These are phyloP conservation scores for Phaeotremella fagi DNA, from an alignment of 768 basidiomycete genomes.

Conservation along the genomic window DNA sequence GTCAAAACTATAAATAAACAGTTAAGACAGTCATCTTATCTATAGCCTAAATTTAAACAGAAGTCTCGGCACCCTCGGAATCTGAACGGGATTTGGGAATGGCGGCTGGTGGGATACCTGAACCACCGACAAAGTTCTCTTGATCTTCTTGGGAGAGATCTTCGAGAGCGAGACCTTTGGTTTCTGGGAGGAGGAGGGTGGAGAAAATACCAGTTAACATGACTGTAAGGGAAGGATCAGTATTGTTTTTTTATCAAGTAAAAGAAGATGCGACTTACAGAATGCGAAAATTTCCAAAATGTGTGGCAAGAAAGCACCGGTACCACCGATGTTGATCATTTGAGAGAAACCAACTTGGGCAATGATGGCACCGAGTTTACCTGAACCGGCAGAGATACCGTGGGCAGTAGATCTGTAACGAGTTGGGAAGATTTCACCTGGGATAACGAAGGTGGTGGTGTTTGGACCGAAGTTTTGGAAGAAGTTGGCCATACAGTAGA, in stretches of 20 bases:
- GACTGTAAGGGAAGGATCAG: slow-evolving; percentile 23
- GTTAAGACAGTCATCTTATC: too few relatives aligned
- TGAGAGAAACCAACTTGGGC: slow-evolving; percentile 50
- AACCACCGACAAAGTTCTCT: slow-evolving; percentile 22
- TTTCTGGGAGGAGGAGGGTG: slow-evolving; percentile 48
- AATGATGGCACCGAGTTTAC: slow-evolving; percentile 50
- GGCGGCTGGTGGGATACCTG: neutral
- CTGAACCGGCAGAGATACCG: slow-evolving; percentile 47
- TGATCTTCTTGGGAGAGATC: slow-evolving; percentile 38
- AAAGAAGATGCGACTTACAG: too few relatives aligned
- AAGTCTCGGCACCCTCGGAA: neutral
- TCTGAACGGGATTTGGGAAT: too few relatives aligned
- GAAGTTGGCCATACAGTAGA: slow-evolving; percentile 50
- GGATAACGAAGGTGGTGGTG: slow-evolving; percentile 47
- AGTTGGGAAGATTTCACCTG: slow-evolving; percentile 50
- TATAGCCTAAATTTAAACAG: neutral
- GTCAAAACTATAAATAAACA: too few relatives aligned
- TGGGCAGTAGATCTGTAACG: slow-evolving; percentile 49
- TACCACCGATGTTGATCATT: slow-evolving; percentile 45
- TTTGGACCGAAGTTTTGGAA: slow-evolving; percentile 49
- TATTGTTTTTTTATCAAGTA: neutral
- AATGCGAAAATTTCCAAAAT: slow-evolving; percentile 48
- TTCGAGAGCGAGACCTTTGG: slow-evolving; percentile 43
- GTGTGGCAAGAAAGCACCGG: slow-evolving; percentile 41
- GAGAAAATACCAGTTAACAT: slow-evolving; percentile 46